Base-by-base conservation (phyloP, 495 filamentous ascomycete genomes). In the Hypomontagnella monticulosa region DNA sequence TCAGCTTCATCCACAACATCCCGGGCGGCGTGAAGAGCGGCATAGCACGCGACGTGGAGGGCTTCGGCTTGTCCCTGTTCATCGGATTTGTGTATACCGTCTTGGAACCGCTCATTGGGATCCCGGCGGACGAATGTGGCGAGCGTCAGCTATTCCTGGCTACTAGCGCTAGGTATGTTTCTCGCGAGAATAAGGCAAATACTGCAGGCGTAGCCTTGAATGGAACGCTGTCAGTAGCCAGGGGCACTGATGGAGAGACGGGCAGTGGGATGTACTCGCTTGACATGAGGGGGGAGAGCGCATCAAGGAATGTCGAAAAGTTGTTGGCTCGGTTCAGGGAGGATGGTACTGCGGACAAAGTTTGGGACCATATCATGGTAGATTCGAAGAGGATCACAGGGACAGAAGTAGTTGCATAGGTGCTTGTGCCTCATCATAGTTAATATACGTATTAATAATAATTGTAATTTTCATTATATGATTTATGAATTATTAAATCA, bases 1-100 rank as follows among this genome's bases (percentile, higher is more conserved):
- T 85, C 4, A 75, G 73, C 8, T 89, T 88, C 68, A 67, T 89
- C 1, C 87, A 89, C 57, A 69, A 75, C 33, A 85, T 76, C 47
- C 87, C 87, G 0, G 82, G 83, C 1, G 49, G 73, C 1, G 86
- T 89, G 15, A 76, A 77, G 27, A 81, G 81, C 2, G 71, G 67
- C 10, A 32, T 63, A n/a, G 42, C 49, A 19, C 56, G 63, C 36
- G 49, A 56, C 20, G 19, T 18, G 1, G n/a, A 23, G 20, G 43
- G 43, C 4, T 10, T 47, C 10, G n/a, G 9, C 1, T 27, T 47
- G 63, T 37, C 12, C 11, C 34, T 30, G 37, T 44, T 52, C 18
- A 27, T 30, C 6, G 40, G 40, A n/a, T n/a, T 7, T 46, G 18
- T 6, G 4, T 15, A 8, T 4, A 7, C 62, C 23, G 9, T 50